Conservation (phyloP, 129 eudicot genomes). For the Chrysanthemum lavandulifolium region DNA sequence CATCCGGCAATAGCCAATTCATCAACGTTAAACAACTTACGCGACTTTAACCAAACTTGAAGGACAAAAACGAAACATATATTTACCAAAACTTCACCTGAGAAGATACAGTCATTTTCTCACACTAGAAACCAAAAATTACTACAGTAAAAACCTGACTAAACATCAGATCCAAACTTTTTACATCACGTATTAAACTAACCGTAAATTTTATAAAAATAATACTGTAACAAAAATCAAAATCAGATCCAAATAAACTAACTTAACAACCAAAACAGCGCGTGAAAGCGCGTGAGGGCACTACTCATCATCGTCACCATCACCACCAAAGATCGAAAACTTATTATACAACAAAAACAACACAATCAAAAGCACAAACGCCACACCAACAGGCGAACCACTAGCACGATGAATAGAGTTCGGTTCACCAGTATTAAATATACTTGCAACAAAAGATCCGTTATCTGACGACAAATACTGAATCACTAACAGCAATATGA, state of each 20-base stretch:
- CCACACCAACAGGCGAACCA: conserved; percentile 94
- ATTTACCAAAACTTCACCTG: neutral
- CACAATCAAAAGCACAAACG: conserved; percentile 62
- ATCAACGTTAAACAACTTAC: neutral
- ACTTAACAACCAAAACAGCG: neutral
- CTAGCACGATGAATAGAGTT: conserved; percentile 82
- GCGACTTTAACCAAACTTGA: neutral
- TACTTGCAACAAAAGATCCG: conserved; percentile 61
- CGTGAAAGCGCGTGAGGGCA: neutral
- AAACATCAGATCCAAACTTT: no score
- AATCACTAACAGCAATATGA: conserved; percentile 62
- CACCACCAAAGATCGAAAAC: conserved; percentile 84
- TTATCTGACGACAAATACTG: conserved; percentile 79
- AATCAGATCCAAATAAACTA: conserved; percentile 18
- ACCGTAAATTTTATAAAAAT: neutral
- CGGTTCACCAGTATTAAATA: conserved; percentile 79
- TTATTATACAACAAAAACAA: conserved; percentile 67
- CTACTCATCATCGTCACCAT: conserved; percentile 70
- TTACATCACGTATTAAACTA: neutral
- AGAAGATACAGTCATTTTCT: neutral
- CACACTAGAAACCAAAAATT: neutral
- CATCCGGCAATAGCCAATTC: neutral
- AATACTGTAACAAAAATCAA: neutral
- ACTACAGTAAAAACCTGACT: neutral
- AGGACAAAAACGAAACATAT: neutral